Base-by-base conservation (phyloP, 352 stramenopile genomes). In the Saprolegnia diclina region DNA sequence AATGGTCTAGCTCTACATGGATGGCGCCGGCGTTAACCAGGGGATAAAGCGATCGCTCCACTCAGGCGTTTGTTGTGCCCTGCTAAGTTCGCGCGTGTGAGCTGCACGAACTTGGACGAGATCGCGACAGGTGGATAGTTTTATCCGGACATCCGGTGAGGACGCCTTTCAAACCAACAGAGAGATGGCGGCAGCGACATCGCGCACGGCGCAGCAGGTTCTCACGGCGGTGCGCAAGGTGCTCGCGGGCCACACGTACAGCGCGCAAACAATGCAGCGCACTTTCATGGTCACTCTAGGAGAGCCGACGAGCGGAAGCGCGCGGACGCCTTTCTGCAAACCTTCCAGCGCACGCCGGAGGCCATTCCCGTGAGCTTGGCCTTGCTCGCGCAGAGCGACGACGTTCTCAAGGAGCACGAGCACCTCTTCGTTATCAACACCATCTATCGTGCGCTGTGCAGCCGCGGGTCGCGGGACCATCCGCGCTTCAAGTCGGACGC, bases 391-490 rank as follows among this genome's bases (percentile, higher is more conserved):
- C 38, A 66, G 7, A 42, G 29, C 14, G 13, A 55, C 10, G 13
- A 55, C 10, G 40, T 19, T 5, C 42, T 66, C n/a, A 40, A 53
- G 16, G 13, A 21, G 37, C 57, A 66, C 42, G 57, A 48, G n/a
- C 40, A 66, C 26, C 57, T 66, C 24, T 66, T 66, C 24, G 24
- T 66, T 21, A 40, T 66, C 42, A 66, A 66, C 24, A 55, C 57
- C 6, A 54, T 66, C 19, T 66, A 66, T 22, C 57, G 57, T 2
- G 57, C 57, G 13, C n/a, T 66, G n/a, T 66, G 57, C n/a, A 66
- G 57, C 42, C 57, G 57, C 29, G 57, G 57, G 14, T 54, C 37
- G 21, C 42, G 42, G 3, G 42, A 48, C 42, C 42, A 48, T 7
- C 42, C 42, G 18, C 42, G 42, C 42, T 48, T 48, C 18, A 48